phyloP scores from a whole-genome alignment of 495 filamentous ascomycete genomes.

The Penicillium riverlandense region DNA sequence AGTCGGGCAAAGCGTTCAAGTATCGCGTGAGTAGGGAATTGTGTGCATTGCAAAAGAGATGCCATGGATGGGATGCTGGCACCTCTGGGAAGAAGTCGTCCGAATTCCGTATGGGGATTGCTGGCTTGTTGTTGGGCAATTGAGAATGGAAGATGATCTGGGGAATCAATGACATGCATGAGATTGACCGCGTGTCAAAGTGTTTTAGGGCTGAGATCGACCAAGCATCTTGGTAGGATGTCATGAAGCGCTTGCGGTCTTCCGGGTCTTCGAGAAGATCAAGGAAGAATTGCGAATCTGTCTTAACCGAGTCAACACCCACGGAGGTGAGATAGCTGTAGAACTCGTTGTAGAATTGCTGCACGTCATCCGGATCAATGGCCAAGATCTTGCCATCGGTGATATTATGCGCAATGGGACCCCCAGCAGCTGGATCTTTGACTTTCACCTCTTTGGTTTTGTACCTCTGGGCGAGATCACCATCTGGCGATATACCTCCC shows the following conservation, averaged over 20 bases:
- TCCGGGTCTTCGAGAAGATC: slow-evolving; percentile 64
- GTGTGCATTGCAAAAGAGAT: slow-evolving; percentile 89
- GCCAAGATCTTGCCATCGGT: slow-evolving; percentile 39
- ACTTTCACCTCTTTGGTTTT: slow-evolving; percentile 63
- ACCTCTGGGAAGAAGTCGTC: slow-evolving; percentile 91
- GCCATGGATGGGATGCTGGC: slow-evolving; percentile 77
- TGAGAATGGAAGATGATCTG: slow-evolving; percentile 79
- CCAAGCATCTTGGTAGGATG: slow-evolving; percentile 83
- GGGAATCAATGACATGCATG: slow-evolving; percentile 86
- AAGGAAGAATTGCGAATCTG: slow-evolving; percentile 82
- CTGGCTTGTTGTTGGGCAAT: slow-evolving; percentile 62
- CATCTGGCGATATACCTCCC: slow-evolving; percentile 72
- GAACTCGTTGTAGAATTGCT: slow-evolving; percentile 82
- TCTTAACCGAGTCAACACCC: slow-evolving; percentile 80
- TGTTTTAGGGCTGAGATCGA: slow-evolving; percentile 64
- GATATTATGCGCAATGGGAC: slow-evolving; percentile 41
- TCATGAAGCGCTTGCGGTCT: slow-evolving; percentile 59
- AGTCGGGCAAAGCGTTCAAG: slow-evolving; percentile 76
- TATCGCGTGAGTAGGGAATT: slow-evolving; percentile 75
- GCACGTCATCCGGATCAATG: slow-evolving; percentile 65
- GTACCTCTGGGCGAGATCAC: slow-evolving; percentile 68
- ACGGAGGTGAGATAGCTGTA: slow-evolving; percentile 66
- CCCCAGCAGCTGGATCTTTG: slow-evolving; percentile 47
- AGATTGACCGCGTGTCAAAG: slow-evolving; percentile 72
- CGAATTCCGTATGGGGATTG: slow-evolving; percentile 71